Evolutionary conservation across 2,329 filamentous ascomycete genomes (phyloP), one percentile per base, ranked within the genome.

Genomic region (Daldinia eschscholtzii): DNA sequence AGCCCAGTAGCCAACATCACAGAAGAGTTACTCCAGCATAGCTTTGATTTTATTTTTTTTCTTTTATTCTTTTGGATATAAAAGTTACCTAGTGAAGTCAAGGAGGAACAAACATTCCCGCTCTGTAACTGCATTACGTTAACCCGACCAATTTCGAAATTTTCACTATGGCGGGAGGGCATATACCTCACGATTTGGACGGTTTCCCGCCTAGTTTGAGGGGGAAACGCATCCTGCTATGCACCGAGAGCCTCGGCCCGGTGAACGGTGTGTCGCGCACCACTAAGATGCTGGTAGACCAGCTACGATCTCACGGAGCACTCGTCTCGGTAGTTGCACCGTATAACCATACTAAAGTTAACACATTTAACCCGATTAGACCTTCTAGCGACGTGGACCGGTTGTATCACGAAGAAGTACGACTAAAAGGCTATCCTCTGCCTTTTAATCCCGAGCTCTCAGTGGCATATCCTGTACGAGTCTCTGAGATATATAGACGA

Each of bases 211-310:
- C 76, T 1, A 75, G 81, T 7, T 82, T 92, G n/a, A 79, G 82
- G 41, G 88, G 87, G 9, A 90, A 88, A 77, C 86, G 86, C 69
- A 84, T 92, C 68, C 80, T 92, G 6, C 84, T 92, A 6, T 91
- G 89, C 68, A 92, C 90, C 13, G 91, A 92, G 76, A 92, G 89
- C 0, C 90, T 92, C 65, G 90, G 90, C 2, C 90, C 90, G 0
- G 88, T 92, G 76, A 92, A 92, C 75, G 90, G 91, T n/a, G 90
- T 92, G 52, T 91, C 88, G 74, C 85, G 89, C 68, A 92, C 90
- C 4, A 92, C 91, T 0, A 81, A 89, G 72, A 91, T 89, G 82
- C 84, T 92, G 58, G 88, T 92, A 61, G 87, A 89, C 76, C 90
- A 92, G 71, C 81, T 92, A 20, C 86, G 89, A 63, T 81, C 81